Percentiles rank a stretch among this genome's conserved stretches.
These are phyloP conservation scores for Kwoniella pini DNA, from an alignment of 768 basidiomycete genomes.

Conservation along the genomic window DNA sequence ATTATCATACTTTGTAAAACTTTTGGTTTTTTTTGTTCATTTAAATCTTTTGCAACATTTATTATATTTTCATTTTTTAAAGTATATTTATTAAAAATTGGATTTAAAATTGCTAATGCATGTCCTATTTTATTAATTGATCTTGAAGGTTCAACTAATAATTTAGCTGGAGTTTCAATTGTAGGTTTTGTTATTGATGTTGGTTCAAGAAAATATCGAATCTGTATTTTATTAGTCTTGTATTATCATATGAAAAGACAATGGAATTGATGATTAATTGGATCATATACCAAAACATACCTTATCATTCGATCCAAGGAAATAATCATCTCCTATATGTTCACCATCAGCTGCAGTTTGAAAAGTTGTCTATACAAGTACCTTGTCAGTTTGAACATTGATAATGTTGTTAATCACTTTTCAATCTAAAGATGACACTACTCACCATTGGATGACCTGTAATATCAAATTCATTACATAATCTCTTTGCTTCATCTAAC, in stretches of 20 bases:
- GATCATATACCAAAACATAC: conserved; percentile 7
- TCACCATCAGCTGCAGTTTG: conserved; percentile 63
- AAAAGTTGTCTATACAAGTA: conserved; percentile 69
- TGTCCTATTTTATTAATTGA: conserved; percentile 83
- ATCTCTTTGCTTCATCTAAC: conserved; percentile 67
- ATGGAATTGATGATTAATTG: too few species aligned
- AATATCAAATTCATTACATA: conserved; percentile 76
- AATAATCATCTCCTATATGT: conserved; percentile 79
- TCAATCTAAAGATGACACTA: too few species aligned
- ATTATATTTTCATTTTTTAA: conserved; percentile 74
- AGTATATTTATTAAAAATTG: conserved; percentile 74
- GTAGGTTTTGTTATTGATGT: conserved; percentile 68
- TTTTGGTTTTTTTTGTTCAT: conserved; percentile 78
- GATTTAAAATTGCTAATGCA: conserved; percentile 81
- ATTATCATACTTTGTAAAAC: conserved; percentile 95
- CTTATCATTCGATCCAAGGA: conserved; percentile 86
- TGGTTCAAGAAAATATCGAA: conserved; percentile 90
- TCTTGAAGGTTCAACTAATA: conserved; percentile 62
- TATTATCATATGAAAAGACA: neutral
- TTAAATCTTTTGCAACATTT: conserved; percentile 71
- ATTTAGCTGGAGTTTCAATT: conserved; percentile 61
- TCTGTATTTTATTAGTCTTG: conserved; percentile 50
- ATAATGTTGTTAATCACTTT: neutral
- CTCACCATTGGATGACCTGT: conserved; percentile 77
- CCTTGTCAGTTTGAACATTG: too few species aligned